Base-by-base conservation (phyloP, 2,329 filamentous ascomycete species). In the Trichoderma simmonsii region DNA sequence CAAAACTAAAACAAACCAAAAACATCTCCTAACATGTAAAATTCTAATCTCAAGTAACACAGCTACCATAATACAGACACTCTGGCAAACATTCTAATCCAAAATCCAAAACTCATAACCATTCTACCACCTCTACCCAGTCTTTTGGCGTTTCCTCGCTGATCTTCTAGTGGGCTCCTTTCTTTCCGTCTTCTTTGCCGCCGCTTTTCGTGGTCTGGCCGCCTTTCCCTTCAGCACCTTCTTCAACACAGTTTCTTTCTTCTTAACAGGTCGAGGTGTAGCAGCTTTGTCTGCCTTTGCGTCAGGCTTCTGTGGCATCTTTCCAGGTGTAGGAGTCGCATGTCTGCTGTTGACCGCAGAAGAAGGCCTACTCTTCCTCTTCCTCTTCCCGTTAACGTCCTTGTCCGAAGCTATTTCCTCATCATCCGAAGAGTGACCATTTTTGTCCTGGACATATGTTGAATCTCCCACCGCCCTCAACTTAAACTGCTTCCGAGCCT, bases 351-450 rank as follows among this genome's bases (percentile, higher is more conserved):
- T 24, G 1, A 48, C 6, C 4, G 21, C 56, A 12, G 56, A 43
- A 6, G 66, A 26, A 6, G 51, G 36, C 2, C 34, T 70, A 4
- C 57, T 32, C 57, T 54, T 67, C 21, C 59, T 64, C 48, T 72
- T 72, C 26, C 65, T 64, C 71, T 73, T 71, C 5, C 62, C 69
- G 8, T 71, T 61, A 4, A 21, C 5, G 11, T 62, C 67, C n/a
- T 36, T 70, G 67, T 62, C 71, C 14, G 66, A 51, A 1, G 30
- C 66, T 1, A 32, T 72, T 30, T 78, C 76, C 0, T 75, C 73
- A 3, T 78, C 77, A 3, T 73, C 78, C 0, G 77, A 74, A 26
- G 77, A 75, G n/a, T n/a, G n/a, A n/a, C n/a, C n/a, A 4, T 65
- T 73, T 30, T 69, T 64, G 18, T 60, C 65, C 24, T 77, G 75